Percentiles rank a stretch among this genome's conserved stretches.
These are phyloP conservation scores for Talaromyces sp. DNA, from an alignment of 2,329 filamentous ascomycete genomes.

Conservation along the genomic window DNA sequence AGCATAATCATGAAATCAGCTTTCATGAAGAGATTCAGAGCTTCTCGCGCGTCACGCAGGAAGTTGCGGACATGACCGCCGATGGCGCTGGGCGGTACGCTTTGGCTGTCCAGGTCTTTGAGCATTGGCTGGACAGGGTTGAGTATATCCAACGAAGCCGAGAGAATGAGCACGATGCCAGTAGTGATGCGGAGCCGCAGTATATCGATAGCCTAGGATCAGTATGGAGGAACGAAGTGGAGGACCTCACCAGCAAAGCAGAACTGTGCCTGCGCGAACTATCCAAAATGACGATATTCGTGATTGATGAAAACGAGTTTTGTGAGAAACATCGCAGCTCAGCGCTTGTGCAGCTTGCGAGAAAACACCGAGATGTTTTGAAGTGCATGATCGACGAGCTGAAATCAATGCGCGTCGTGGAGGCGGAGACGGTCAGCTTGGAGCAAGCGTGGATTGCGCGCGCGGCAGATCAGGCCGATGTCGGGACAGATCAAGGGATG, in stretches of 20 bases:
- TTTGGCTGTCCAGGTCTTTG: constrained; percentile 31
- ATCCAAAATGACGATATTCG: constrained; percentile 36
- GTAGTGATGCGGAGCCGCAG: constrained; percentile 9
- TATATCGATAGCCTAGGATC: constrained; percentile 37
- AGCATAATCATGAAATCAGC: constrained; percentile 27
- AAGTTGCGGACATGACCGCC: constrained; percentile 34
- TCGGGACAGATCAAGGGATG: not conserved
- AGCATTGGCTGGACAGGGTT: constrained; percentile 35
- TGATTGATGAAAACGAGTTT: constrained; percentile 27
- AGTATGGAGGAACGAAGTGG: constrained; percentile 35
- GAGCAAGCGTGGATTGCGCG: constrained; percentile 34
- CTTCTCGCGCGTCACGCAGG: constrained; percentile 39
- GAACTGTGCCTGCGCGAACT: constrained; percentile 36
- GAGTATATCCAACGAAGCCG: constrained; percentile 26
- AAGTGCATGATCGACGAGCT: constrained; percentile 39
- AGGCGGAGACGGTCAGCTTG: constrained; percentile 32
- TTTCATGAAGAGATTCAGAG: constrained; percentile 38
- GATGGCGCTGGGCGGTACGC: constrained; percentile 30
- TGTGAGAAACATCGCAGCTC: not conserved
- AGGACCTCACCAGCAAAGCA: constrained; percentile 30
- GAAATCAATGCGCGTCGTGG: constrained; percentile 33
- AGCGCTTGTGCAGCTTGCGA: constrained; percentile 31
- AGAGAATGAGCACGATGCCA: not conserved
- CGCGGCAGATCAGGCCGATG: constrained; percentile 23
- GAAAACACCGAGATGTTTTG: constrained; percentile 29